Evolutionary conservation across 257 asterid genomes (phyloP).

Genomic region (Phtheirospermum japonicum): DNA sequence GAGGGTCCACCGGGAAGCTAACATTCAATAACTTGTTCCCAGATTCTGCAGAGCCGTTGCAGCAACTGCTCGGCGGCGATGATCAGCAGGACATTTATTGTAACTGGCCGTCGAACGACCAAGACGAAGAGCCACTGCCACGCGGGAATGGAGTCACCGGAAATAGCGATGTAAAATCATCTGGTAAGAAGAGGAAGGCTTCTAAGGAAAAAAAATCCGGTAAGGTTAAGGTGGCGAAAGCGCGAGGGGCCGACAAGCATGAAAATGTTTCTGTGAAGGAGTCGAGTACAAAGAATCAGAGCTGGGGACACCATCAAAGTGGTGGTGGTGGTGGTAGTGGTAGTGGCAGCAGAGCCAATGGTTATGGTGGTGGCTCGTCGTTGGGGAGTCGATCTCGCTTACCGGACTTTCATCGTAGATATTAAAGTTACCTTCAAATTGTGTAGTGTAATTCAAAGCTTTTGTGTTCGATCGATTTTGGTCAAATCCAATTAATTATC

Average conservation of each 20-base stretch:
- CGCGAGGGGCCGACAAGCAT: slow-evolving; percentile 11
- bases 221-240: slow-evolving; percentile 34
- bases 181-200: slow-evolving; percentile 57
- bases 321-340: slow-evolving; percentile 29
- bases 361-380: background rate
- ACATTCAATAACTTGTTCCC: slow-evolving; percentile 52
- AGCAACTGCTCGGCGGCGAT: slow-evolving; percentile 35
- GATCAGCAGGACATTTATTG: slow-evolving; percentile 57
- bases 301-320: slow-evolving; percentile 35
- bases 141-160: slow-evolving; percentile 39
- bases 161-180: slow-evolving; percentile 32
- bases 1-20: slow-evolving; percentile 58
- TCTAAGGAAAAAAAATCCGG: slow-evolving; percentile 35
- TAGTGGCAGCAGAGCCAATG: background rate
- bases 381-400: background rate
- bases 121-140: slow-evolving; percentile 73
- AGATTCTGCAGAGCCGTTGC: slow-evolving; percentile 50
- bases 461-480: too few species aligned
- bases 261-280: slow-evolving; percentile 38
- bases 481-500: too few species aligned
- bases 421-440: background rate
- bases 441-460: background rate
- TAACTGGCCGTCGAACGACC: slow-evolving; percentile 66
- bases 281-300: slow-evolving; percentile 38
- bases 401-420: background rate